A percentile compares a stretch with the other conserved stretches of the same genome.
These are phyloP conservation scores for Ascochyta fabae DNA, from an alignment of 2,329 filamentous ascomycete species.

Conservation along the genomic window DNA sequence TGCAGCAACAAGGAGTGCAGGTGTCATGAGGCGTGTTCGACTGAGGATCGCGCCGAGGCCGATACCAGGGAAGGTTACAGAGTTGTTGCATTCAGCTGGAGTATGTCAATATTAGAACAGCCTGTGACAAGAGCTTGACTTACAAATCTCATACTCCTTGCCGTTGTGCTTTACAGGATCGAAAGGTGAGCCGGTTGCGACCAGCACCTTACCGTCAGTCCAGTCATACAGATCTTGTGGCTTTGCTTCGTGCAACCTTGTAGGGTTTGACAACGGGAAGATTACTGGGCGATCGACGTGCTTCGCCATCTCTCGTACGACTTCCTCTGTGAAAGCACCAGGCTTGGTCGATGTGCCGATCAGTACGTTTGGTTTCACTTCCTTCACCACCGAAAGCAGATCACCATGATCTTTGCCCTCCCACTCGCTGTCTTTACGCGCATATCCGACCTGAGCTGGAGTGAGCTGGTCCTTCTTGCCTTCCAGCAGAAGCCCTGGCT, in stretches of 20 bases:
- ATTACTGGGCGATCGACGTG: conserved; percentile 82
- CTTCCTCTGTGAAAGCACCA: conserved; percentile 74
- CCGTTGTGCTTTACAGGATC: conserved; percentile 69
- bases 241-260: conserved; percentile 79
- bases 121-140: conserved; percentile 38
- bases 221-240: conserved; percentile 78
- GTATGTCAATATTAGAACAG: conserved; percentile 7
- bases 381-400: conserved; percentile 71
- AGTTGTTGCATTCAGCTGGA: conserved; percentile 86
- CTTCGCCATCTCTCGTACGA: conserved; percentile 76
- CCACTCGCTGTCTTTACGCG: conserved; percentile 70
- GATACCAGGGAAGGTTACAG: conserved; percentile 83
- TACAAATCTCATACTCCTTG: conserved; percentile 61
- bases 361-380: conserved; percentile 78
- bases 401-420: conserved; percentile 60
- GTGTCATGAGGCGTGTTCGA: conserved; percentile 70
- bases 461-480: conserved; percentile 67
- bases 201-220: conserved; percentile 78
- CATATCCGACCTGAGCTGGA: conserved; percentile 70
- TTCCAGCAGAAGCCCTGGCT: conserved; percentile 75
- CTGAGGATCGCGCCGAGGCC: conserved; percentile 79
- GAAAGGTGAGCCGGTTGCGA: conserved; percentile 86
- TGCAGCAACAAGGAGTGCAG: conserved; percentile 82
- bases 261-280: conserved; percentile 86
- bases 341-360: conserved; percentile 85